Evolutionary conservation across 345 rosid genomes (phyloP).

Genomic region (Cardamine occulta): DNA sequence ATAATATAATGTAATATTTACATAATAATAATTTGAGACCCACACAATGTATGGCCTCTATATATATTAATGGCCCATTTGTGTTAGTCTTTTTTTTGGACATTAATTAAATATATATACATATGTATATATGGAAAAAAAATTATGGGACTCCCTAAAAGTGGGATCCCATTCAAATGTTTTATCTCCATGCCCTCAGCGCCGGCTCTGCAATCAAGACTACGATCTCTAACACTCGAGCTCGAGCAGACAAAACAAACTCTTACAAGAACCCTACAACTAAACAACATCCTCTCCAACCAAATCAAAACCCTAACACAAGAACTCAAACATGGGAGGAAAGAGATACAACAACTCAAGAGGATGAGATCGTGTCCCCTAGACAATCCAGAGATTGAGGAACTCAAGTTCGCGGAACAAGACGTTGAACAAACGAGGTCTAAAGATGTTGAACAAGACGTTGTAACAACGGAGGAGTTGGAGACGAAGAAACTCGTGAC

Average conservation of each 20-base stretch:
- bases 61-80: too few species aligned
- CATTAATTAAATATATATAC: too few species aligned
- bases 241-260: slow-evolving; percentile 60
- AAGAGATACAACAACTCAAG: slow-evolving; percentile 50
- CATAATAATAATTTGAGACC: too few species aligned
- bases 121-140: too few species aligned
- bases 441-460: slow-evolving; percentile 42
- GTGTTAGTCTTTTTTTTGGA: too few species aligned
- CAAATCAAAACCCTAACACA: slow-evolving; percentile 47
- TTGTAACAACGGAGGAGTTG: slow-evolving; percentile 41
- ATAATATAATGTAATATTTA: too few species aligned
- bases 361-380: slow-evolving; percentile 11
- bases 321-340: slow-evolving; percentile 56
- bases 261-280: slow-evolving; percentile 54
- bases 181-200: too few species aligned
- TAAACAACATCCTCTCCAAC: slow-evolving; percentile 45
- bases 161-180: too few species aligned
- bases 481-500: slow-evolving; percentile 64
- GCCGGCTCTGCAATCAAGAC: slow-evolving; percentile 45
- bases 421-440: slow-evolving; percentile 37
- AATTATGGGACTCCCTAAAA: too few species aligned
- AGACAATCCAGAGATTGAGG: slow-evolving; percentile 40
- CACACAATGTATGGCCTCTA: too few species aligned
- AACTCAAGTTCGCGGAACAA: slow-evolving; percentile 51
- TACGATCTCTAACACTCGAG: slow-evolving; percentile 50